These are phyloP conservation scores for Pseudophaeomoniella oleicola DNA, from an alignment of 2,329 filamentous ascomycete genomes.

Conservation along the genomic window DNA sequence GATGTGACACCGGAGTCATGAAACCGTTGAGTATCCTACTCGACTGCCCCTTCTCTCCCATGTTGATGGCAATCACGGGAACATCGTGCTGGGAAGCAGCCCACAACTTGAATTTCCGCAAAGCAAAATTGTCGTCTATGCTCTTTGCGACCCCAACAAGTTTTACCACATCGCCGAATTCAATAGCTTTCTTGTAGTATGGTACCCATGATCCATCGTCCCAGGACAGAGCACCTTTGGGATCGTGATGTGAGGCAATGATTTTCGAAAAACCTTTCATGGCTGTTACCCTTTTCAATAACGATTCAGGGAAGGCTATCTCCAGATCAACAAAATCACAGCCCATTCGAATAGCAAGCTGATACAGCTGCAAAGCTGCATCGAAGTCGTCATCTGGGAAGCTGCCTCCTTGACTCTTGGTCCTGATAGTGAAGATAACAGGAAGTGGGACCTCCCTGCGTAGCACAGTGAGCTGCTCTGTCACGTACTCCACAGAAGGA, in stretches of 20 bases:
- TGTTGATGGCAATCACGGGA: constrained; percentile 92
- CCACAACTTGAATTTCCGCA: constrained; percentile 66
- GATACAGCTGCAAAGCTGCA: constrained; percentile 62
- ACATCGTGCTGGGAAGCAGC: constrained; percentile 58
- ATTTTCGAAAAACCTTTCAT: constrained; percentile 63
- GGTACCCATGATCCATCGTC: constrained; percentile 82
- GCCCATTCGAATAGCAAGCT: constrained; percentile 63
- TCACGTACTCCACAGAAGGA: constrained; percentile 59
- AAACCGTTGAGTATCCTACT: constrained; percentile 84
- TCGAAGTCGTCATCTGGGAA: constrained; percentile 66
- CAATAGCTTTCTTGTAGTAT: constrained; percentile 77
- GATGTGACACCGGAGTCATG: constrained; percentile 88
- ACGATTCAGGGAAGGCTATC: constrained; percentile 58
- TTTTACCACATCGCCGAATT: constrained; percentile 89
- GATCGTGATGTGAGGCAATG: constrained; percentile 93
- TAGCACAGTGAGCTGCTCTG: constrained; percentile 66
- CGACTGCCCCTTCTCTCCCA: constrained; percentile 76
- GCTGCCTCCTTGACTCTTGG: constrained; percentile 68
- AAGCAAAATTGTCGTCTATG: constrained; percentile 73
- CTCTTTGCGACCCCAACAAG: constrained; percentile 67
- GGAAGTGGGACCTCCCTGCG: constrained; percentile 59
- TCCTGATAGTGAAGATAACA: constrained; percentile 85
- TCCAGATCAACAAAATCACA: constrained; percentile 91
- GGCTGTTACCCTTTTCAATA: constrained; percentile 55
- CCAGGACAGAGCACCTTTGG: constrained; percentile 66